Conservation (phyloP, 345 rosid genomes). For the Boechera retrofracta region DNA sequence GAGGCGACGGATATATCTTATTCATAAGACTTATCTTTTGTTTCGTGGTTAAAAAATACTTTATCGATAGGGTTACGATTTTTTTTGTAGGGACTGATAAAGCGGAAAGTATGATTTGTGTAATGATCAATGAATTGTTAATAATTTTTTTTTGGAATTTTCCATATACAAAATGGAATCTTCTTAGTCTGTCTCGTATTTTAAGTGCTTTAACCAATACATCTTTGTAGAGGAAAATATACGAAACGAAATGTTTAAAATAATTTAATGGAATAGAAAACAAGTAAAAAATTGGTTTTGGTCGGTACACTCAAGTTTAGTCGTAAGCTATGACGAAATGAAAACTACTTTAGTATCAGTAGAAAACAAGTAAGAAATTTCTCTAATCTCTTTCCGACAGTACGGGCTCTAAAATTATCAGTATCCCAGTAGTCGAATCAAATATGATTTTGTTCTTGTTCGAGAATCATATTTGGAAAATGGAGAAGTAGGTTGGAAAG, state of each 20-base stretch:
- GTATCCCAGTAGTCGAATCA: slow-evolving; percentile 9
- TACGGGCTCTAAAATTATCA: slow-evolving; percentile 23
- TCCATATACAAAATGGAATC: not conserved
- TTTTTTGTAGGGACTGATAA: too few relatives aligned
- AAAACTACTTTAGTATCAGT: not conserved
- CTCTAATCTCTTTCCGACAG: not conserved
- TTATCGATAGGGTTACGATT: too few relatives aligned
- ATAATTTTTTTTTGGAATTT: too few relatives aligned
- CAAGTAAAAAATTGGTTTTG: not conserved
- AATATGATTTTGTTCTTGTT: slow-evolving; percentile 16
- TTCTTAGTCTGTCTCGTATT: not conserved
- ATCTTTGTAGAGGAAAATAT: not conserved
- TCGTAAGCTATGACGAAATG: slow-evolving; percentile 42
- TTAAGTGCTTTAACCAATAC: not conserved
- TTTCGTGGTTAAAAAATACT: too few relatives aligned
- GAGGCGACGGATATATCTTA: too few relatives aligned
- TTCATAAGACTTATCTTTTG: too few relatives aligned
- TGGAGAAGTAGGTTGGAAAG: not conserved
- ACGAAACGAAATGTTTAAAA: not conserved
- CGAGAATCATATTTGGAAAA: too few relatives aligned
- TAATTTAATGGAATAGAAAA: not conserved
- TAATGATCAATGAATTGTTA: not conserved
- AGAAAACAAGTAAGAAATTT: too few relatives aligned
- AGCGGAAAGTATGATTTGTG: too few relatives aligned
- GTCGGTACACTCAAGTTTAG: slow-evolving; percentile 15